Conservation (phyloP, 1,284 basidiomycete species). For the Mycena citricolor region DNA sequence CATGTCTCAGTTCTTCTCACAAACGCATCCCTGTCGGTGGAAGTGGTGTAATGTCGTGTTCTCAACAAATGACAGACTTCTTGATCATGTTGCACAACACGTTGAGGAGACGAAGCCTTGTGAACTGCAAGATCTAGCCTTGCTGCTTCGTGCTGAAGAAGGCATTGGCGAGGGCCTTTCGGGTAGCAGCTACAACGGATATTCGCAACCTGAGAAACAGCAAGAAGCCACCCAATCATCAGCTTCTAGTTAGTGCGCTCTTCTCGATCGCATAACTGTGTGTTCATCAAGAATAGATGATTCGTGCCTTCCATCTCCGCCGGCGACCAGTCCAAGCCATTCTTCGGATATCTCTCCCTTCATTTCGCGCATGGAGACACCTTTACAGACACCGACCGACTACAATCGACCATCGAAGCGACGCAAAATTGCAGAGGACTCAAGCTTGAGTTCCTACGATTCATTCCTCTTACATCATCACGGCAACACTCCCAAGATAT, state of each 20-base stretch:
- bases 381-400: too few relatives aligned
- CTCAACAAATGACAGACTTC: conserved; percentile 36
- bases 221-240: too few relatives aligned
- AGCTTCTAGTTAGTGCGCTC: conserved; percentile 1
- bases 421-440: conserved; percentile 4
- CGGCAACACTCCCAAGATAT: neutral
- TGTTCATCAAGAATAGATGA: neutral
- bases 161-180: conserved; percentile 35
- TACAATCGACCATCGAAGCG: conserved; percentile 12
- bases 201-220: conserved; percentile 6
- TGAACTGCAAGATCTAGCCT: conserved; percentile 5
- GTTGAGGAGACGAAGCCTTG: conserved; percentile 37
- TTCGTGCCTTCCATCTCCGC: conserved; percentile 29
- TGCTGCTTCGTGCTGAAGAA: conserved; percentile 32
- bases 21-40: too few relatives aligned
- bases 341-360: conserved; percentile 39
- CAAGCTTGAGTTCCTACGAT: neutral
- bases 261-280: neutral
- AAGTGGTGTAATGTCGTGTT: conserved; percentile 48
- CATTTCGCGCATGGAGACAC: conserved; percentile 29
- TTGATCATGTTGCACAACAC: conserved; percentile 48
- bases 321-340: conserved; percentile 28
- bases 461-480: neutral
- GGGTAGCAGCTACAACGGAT: conserved; percentile 10
- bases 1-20: too few relatives aligned